Conservation (phyloP, 345 rosid species). For the Boechera retrofracta region DNA sequence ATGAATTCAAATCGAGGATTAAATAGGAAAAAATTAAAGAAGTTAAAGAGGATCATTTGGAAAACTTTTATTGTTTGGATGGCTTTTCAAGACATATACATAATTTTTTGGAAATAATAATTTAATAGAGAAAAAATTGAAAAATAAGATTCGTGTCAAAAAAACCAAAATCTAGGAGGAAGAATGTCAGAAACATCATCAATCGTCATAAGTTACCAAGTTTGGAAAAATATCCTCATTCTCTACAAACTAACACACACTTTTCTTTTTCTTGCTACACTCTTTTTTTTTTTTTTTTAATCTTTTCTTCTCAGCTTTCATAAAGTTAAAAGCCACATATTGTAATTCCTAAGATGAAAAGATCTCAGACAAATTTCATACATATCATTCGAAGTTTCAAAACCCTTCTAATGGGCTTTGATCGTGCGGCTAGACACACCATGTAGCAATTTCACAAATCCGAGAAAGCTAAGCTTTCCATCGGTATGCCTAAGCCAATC, state of each 20-base stretch:
- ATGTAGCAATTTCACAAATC: slow-evolving; percentile 85
- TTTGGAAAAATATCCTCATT: slow-evolving; percentile 14
- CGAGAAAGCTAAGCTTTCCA: slow-evolving; percentile 95
- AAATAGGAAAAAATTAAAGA: too few relatives aligned
- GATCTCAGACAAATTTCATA: slow-evolving; percentile 42
- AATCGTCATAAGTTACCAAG: slow-evolving; percentile 39
- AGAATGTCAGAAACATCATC: slow-evolving; percentile 35
- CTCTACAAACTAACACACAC: slow-evolving; percentile 39
- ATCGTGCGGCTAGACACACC: slow-evolving; percentile 75
- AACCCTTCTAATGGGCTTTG: slow-evolving; percentile 57
- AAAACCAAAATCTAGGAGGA: slow-evolving; percentile 22
- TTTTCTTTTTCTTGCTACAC: slow-evolving; percentile 19
- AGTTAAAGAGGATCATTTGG: too few relatives aligned
- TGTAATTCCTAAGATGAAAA: slow-evolving; percentile 15
- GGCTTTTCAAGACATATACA: too few relatives aligned
- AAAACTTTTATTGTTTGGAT: too few relatives aligned
- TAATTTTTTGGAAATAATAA: neutral
- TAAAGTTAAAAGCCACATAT: slow-evolving; percentile 34
- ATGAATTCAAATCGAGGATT: too few relatives aligned
- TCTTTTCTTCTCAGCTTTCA: slow-evolving; percentile 39
- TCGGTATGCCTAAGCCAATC: slow-evolving; percentile 97
- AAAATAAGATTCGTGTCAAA: slow-evolving; percentile 6
- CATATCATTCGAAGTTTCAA: slow-evolving; percentile 9
- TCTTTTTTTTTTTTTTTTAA: neutral
- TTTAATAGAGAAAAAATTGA: slow-evolving; percentile 6